Evolutionary conservation across 2,329 filamentous ascomycete species (phyloP).

Genomic region (Ascosphaera pollenicola): DNA sequence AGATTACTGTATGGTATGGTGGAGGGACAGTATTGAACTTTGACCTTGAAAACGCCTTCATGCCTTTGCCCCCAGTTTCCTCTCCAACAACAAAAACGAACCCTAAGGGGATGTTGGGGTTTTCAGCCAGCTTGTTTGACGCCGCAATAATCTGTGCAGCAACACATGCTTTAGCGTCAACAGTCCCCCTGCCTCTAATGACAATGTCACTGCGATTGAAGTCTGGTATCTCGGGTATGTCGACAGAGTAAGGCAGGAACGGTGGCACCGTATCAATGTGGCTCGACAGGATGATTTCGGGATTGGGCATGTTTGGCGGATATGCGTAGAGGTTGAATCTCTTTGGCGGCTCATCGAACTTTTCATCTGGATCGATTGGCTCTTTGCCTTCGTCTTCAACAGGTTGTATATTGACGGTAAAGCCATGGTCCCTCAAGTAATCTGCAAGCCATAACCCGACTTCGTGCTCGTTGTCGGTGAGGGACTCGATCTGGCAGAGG

Average conservation of each 20-base stretch:
- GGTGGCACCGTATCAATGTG: slow-evolving; percentile 55
- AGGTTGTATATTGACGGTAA: slow-evolving; percentile 38
- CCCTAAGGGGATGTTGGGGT: slow-evolving; percentile 20
- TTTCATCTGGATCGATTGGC: slow-evolving; percentile 7
- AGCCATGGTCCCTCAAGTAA: slow-evolving; percentile 39
- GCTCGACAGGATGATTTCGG: slow-evolving; percentile 31
- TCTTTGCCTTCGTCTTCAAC: slow-evolving; percentile 10
- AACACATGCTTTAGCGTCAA: slow-evolving; percentile 25
- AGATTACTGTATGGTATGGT: slow-evolving; percentile 49
- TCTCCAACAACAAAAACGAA: slow-evolving; percentile 56
- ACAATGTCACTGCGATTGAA: slow-evolving; percentile 11
- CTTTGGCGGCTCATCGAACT: slow-evolving; percentile 9
- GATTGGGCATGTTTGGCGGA: slow-evolving; percentile 8
- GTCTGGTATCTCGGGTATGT: slow-evolving; percentile 17
- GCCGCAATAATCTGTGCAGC: slow-evolving; percentile 21
- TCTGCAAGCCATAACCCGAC: slow-evolving; percentile 46
- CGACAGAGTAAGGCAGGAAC: slow-evolving; percentile 27
- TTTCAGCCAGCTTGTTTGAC: slow-evolving; percentile 22
- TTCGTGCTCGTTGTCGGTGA: slow-evolving; percentile 43
- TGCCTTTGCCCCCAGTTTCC: slow-evolving; percentile 60
- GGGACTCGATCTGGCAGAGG: slow-evolving; percentile 52
- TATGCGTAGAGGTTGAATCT: slow-evolving; percentile 63
- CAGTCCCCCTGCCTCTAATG: slow-evolving; percentile 23
- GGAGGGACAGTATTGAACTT: slow-evolving; percentile 24
- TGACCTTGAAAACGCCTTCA: slow-evolving; percentile 33